Evolutionary conservation across 2,329 filamentous ascomycete species (phyloP).

Genomic region (Exophiala sp.): DNA sequence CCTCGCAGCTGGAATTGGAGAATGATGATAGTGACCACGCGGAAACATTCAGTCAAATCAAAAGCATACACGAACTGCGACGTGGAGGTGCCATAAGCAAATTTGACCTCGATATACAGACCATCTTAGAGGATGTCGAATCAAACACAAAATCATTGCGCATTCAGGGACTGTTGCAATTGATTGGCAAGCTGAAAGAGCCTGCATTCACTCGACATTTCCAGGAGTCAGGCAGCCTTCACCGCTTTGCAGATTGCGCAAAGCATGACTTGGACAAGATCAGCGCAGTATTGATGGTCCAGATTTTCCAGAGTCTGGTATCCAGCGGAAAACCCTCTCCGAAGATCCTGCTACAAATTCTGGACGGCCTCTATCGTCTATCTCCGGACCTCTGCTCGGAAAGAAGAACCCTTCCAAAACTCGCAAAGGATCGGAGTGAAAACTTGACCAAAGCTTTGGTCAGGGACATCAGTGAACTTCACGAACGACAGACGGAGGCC

Average conservation of each 20-base stretch:
- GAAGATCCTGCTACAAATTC: slow-evolving; percentile 13
- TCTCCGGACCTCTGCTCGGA: slow-evolving; percentile 16
- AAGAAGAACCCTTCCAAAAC: slow-evolving; percentile 12
- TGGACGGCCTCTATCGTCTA: slow-evolving; percentile 14
- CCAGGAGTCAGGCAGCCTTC: slow-evolving; percentile 68
- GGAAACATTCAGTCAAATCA: slow-evolving; percentile 41
- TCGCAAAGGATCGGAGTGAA: slow-evolving; percentile 24
- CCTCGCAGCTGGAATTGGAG: slow-evolving; percentile 23
- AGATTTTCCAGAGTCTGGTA: slow-evolving; percentile 19
- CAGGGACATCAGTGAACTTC: slow-evolving; percentile 21
- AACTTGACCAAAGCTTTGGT: slow-evolving; percentile 25
- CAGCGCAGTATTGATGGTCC: slow-evolving; percentile 17
- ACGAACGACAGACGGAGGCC: slow-evolving; percentile 7
- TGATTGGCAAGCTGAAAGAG: slow-evolving; percentile 52
- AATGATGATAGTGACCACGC: slow-evolving; percentile 46
- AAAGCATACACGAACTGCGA: slow-evolving; percentile 61
- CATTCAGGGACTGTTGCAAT: slow-evolving; percentile 48
- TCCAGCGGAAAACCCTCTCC: slow-evolving; percentile 14
- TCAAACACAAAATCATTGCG: slow-evolving; percentile 49
- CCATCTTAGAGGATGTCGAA: slow-evolving; percentile 58
- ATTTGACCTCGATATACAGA: slow-evolving; percentile 54
- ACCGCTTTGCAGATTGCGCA: slow-evolving; percentile 62
- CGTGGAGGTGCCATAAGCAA: slow-evolving; percentile 56
- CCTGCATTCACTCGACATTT: slow-evolving; percentile 51
- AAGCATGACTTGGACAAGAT: slow-evolving; percentile 55